phyloP scores from a whole-genome alignment of 345 rosid species.

The Citrus sp. region DNA sequence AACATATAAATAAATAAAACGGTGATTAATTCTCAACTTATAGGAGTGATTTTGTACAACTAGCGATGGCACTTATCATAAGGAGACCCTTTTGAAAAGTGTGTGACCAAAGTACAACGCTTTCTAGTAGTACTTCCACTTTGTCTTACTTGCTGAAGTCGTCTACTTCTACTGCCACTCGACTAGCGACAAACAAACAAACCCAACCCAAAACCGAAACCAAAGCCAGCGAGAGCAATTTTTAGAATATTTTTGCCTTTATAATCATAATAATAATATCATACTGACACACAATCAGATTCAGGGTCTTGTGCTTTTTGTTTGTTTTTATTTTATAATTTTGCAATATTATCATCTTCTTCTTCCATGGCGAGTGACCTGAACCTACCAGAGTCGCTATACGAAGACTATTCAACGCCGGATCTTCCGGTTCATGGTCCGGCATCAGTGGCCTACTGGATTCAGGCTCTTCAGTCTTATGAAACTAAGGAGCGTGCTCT shows the following conservation, averaged over 20 bases:
- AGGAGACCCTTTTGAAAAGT: too few species aligned
- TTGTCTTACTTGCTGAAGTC: too few species aligned
- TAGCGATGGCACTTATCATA: too few species aligned
- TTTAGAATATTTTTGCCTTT: too few species aligned
- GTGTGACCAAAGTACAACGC: too few species aligned
- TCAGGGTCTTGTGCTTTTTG: not conserved
- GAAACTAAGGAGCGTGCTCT: slow-evolving; percentile 26
- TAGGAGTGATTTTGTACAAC: not conserved
- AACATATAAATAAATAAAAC: too few species aligned
- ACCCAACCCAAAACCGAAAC: too few species aligned
- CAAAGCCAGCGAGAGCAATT: too few species aligned
- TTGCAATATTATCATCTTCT: not conserved
- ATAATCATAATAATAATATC: too few species aligned
- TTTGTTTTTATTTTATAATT: not conserved
- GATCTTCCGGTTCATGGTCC: not conserved
- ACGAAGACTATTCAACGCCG: not conserved
- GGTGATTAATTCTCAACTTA: not conserved
- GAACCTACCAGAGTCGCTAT: not conserved
- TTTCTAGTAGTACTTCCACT: too few species aligned
- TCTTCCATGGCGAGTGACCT: not conserved
- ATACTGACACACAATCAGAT: not conserved
- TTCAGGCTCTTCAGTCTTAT: slow-evolving; percentile 22
- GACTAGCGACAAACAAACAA: too few species aligned
- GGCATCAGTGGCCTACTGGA: slow-evolving; percentile 7
- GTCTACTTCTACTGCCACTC: too few species aligned